Evolutionary conservation across 2,329 filamentous ascomycete genomes (phyloP), one percentile per base, ranked within the genome.

Genomic region (Amesomyces nigricolor): DNA sequence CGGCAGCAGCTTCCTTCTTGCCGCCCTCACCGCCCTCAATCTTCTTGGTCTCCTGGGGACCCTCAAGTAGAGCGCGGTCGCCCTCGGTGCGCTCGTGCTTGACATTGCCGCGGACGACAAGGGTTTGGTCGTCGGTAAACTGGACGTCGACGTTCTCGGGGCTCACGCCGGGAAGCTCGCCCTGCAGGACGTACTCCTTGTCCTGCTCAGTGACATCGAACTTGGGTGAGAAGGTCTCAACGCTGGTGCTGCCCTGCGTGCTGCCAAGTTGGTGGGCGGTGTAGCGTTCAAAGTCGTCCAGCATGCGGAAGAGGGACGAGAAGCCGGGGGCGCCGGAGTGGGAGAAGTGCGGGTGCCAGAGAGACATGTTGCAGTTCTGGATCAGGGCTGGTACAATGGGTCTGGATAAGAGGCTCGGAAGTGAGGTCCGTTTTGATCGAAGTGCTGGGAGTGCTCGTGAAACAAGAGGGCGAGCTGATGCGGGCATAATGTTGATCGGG

Each of bases 71-170:
- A 32, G 78, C 71, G 3, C 76, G 73, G 8, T 75, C 76, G 56
- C 81, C 80, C 53, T 63, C 62, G 54, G 59, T 61, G 22, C 57
- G 58, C 70, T 81, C 74, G 62, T 84, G 81, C 72, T 91, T 87
- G 48, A 83, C 78, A 60, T 78, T 82, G 66, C 89, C 89, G 53
- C 81, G 82, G 67, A 94, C 76, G 58, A 83, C 78, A 40, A 94
- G 74, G 10, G 87, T 91, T 73, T 88, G 85, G 44, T 79, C 77
- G 68, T 92, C 88, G 54, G 82, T 85, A 76, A 91, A 94, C 67
- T 92, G 88, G 67, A 94, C 87, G 66, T 79, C 76, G 65, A 94
- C 76, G 65, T 91, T 78, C 64, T 88, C 82, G 73, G 89, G 87
- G 59, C 81, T 79, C 62, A 91, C 77, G 53, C 89, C 89, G 0